Conservation (phyloP, 441 rosid species). For the Gossypium gossypioides region DNA sequence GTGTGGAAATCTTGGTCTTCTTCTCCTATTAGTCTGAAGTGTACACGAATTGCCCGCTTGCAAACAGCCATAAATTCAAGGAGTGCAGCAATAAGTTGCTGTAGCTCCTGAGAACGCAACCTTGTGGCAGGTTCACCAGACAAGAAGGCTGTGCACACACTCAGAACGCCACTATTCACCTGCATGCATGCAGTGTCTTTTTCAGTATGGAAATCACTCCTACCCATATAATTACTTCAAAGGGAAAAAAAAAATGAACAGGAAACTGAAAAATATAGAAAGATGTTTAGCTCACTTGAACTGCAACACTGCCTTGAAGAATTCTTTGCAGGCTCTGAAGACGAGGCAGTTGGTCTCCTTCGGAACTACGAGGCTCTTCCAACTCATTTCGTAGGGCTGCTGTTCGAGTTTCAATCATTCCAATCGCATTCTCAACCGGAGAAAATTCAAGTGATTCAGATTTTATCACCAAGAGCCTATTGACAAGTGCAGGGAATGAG, state of each 20-base stretch:
- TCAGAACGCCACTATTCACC: conserved; percentile 95
- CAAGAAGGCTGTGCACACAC: conserved; percentile 90
- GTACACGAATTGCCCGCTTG: conserved; percentile 93
- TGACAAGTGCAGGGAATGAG: conserved; percentile 96
- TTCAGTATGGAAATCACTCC: neutral
- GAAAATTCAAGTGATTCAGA: conserved; percentile 97
- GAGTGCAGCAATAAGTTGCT: conserved; percentile 93
- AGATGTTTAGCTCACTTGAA: conserved; percentile 49
- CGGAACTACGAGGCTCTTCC: conserved; percentile 98
- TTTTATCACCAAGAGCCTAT: conserved; percentile 75
- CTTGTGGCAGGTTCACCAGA: conserved; percentile 99
- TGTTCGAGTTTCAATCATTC: conserved; percentile 97
- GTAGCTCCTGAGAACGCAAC: conserved; percentile 85
- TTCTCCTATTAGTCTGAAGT: conserved; percentile 82
- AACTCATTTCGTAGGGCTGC: conserved; percentile 88
- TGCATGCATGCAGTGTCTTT: conserved; percentile 22
- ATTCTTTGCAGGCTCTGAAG: conserved; percentile 96
- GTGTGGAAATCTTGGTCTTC: conserved; percentile 98
- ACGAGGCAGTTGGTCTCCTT: conserved; percentile 93
- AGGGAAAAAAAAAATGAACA: neutral
- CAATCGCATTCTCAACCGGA: conserved; percentile 96
- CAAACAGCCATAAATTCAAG: conserved; percentile 99
- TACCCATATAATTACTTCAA: neutral
- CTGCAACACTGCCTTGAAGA: conserved; percentile 99
- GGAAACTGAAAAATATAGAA: neutral